A percentile compares a stretch with the other conserved stretches of the same genome.
These are phyloP conservation scores for Podospora conica DNA, from an alignment of 495 filamentous ascomycete genomes.

Conservation along the genomic window DNA sequence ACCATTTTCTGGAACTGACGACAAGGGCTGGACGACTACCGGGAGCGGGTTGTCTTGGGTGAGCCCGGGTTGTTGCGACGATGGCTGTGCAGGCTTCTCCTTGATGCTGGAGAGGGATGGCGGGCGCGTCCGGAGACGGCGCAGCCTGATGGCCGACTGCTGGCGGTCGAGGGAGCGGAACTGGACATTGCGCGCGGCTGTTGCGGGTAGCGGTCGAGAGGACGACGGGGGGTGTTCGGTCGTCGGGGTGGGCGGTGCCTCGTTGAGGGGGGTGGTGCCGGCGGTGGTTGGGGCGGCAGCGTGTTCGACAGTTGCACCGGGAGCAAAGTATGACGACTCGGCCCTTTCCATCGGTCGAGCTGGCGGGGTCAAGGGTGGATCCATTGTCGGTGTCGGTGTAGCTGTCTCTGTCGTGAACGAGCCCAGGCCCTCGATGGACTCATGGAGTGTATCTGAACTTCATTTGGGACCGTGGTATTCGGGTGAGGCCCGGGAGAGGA, in stretches of 20 bases:
- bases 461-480: background rate
- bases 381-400: background rate
- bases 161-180: constrained; percentile 11
- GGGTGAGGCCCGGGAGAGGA: background rate
- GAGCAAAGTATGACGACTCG: background rate
- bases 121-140: constrained; percentile 3
- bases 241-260: background rate
- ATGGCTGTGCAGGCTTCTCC: background rate
- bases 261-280: background rate
- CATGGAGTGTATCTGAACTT: background rate
- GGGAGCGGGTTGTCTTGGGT: background rate
- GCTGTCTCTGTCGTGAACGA: too few relatives aligned
- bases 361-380: background rate
- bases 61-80: background rate
- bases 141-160: constrained; percentile 13
- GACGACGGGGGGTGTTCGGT: background rate
- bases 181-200: background rate
- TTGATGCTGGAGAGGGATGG: background rate
- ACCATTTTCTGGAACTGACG: background rate
- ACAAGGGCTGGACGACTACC: background rate
- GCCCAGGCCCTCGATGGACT: background rate
- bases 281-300: too few relatives aligned
- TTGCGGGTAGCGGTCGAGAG: background rate
- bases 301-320: background rate
- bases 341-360: background rate